phyloP scores from a whole-genome alignment of 129 eudicot genomes.

The Flaveria robusta region DNA sequence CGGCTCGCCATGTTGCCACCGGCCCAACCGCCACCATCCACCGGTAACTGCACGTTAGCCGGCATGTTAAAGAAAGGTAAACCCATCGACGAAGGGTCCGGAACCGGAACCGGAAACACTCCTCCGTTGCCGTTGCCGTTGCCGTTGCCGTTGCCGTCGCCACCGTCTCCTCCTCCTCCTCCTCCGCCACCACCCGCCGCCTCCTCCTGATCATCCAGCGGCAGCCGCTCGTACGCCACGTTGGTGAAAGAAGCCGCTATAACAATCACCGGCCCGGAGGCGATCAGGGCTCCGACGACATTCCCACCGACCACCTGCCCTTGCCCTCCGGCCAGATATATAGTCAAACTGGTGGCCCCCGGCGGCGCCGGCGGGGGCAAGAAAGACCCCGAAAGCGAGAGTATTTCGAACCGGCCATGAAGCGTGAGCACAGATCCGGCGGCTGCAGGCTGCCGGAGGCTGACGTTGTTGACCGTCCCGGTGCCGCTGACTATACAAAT shows the following conservation, averaged over 20 bases:
- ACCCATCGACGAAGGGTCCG: slow-evolving; percentile 67
- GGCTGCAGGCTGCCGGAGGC: slow-evolving; percentile 65
- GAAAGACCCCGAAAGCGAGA: slow-evolving; percentile 73
- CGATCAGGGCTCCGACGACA: slow-evolving; percentile 74
- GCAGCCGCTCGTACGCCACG: slow-evolving; percentile 82
- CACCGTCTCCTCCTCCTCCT: slow-evolving; percentile 23
- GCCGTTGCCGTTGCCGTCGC: too few relatives aligned
- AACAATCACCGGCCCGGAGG: slow-evolving; percentile 75
- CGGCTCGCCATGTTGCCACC: slow-evolving; percentile 47
- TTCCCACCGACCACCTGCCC: slow-evolving; percentile 79
- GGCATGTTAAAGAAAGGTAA: slow-evolving; percentile 76
- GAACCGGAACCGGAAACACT: slow-evolving; percentile 30
- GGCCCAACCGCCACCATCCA: slow-evolving; percentile 53
- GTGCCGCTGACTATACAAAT: slow-evolving; percentile 69
- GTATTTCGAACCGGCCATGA: slow-evolving; percentile 80
- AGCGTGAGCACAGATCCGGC: slow-evolving; percentile 69
- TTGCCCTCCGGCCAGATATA: slow-evolving; percentile 86
- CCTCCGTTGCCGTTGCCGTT: too few relatives aligned
- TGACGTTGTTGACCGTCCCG: slow-evolving; percentile 79
- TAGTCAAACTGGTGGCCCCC: slow-evolving; percentile 75
- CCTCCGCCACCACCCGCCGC: slow-evolving; percentile 37
- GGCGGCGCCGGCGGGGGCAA: slow-evolving; percentile 91
- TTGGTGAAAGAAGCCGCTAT: slow-evolving; percentile 81
- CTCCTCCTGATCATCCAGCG: slow-evolving; percentile 67
- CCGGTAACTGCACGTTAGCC: slow-evolving; percentile 61